phyloP scores from a whole-genome alignment of 257 asterid species.

The Solanum piurae region DNA sequence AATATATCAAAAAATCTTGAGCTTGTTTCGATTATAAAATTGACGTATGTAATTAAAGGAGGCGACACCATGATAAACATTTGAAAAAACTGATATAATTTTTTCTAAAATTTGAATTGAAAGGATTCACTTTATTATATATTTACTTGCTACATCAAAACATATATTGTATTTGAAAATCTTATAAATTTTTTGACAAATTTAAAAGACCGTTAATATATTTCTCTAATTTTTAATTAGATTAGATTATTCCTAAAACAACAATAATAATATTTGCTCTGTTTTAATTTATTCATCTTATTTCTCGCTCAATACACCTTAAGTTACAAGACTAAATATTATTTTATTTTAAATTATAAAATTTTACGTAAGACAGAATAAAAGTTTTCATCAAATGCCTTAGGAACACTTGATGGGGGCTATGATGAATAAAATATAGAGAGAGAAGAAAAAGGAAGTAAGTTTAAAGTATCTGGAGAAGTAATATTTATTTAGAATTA shows the following conservation, averaged over 20 bases:
- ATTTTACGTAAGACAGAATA: no score
- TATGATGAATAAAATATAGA: not conserved
- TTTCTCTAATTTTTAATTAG: not conserved
- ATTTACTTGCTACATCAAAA: not conserved
- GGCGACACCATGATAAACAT: not conserved
- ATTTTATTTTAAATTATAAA: no score
- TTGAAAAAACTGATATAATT: not conserved
- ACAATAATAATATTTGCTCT: not conserved
- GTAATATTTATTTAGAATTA: not conserved
- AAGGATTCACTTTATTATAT: not conserved
- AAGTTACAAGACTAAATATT: not conserved
- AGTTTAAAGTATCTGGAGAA: not conserved
- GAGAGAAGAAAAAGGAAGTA: not conserved
- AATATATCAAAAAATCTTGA: not conserved
- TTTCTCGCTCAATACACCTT: fast-evolving
- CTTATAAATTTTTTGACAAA: not conserved
- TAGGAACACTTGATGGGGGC: not conserved
- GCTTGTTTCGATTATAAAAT: not conserved
- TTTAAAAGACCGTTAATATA: not conserved
- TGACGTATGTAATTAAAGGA: not conserved
- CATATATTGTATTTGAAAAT: not conserved
- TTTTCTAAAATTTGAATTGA: not conserved
- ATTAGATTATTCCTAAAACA: not conserved
- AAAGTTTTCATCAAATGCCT: not conserved
- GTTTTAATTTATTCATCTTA: not conserved